phyloP scores from a whole-genome alignment of 371 early-diverging fungal species.

The Apophysomyces elegans region DNA sequence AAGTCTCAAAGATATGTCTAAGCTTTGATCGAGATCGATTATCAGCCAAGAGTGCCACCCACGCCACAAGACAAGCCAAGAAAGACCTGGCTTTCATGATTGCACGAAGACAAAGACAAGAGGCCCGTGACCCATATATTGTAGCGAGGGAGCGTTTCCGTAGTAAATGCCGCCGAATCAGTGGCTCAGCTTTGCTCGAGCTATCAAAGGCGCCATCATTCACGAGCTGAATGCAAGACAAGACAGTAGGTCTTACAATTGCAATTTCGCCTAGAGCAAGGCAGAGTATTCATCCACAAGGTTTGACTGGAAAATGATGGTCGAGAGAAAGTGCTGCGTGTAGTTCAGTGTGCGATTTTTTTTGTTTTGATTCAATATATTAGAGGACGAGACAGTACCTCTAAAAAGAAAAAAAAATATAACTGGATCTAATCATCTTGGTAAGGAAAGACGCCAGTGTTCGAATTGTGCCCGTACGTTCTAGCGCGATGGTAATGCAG shows the following conservation, averaged over 20 bases:
- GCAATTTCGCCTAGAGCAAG: neutral
- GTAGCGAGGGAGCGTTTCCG: neutral
- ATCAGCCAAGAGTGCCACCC: constrained; percentile 1
- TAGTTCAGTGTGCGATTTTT: no score
- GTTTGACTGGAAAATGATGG: no score
- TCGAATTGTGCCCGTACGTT: no score
- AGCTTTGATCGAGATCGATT: neutral
- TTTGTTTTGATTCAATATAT: no score
- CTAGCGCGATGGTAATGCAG: no score
- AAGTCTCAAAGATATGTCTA: neutral
- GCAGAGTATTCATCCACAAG: neutral
- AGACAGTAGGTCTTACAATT: neutral
- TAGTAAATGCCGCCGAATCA: constrained; percentile 4
- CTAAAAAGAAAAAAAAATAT: no score
- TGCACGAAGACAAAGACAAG: neutral
- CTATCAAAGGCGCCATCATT: neutral
- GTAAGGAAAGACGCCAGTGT: no score
- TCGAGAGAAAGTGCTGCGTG: no score
- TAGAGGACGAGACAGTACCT: no score
- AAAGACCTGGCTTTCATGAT: neutral
- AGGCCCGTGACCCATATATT: neutral
- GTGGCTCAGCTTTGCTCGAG: neutral
- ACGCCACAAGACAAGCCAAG: constrained; percentile 9
- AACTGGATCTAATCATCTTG: no score
- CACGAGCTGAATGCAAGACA: constrained; percentile 5